phyloP scores from a whole-genome alignment of 2,329 filamentous ascomycete genomes.

The Anthostomella pinea region DNA sequence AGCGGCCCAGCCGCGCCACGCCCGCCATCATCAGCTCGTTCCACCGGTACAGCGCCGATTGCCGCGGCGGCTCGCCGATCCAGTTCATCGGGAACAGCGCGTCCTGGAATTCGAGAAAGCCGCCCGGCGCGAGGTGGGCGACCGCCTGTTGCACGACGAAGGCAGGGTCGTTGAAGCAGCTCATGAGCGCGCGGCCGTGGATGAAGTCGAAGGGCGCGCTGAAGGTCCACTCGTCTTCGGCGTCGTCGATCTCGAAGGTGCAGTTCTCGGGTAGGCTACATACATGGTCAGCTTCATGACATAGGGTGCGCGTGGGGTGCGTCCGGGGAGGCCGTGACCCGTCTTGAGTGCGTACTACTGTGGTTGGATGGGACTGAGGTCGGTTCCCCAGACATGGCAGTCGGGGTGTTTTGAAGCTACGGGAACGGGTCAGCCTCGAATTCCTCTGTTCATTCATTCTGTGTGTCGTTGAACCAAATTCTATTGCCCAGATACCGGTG shows the following conservation, averaged over 20 bases:
- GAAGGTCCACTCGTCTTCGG: conserved; percentile 49
- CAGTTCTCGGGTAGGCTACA: conserved; percentile 49
- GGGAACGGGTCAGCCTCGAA: not conserved
- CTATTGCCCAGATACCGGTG: conserved; percentile 51
- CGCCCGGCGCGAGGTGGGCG: conserved; percentile 38
- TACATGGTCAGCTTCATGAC: conserved; percentile 8
- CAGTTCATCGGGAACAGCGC: conserved; percentile 29
- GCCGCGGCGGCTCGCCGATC: conserved; percentile 30
- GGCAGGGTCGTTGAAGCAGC: conserved; percentile 48
- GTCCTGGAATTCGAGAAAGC: conserved; percentile 37
- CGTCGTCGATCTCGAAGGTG: conserved; percentile 52
- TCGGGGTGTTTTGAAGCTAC: conserved; percentile 39
- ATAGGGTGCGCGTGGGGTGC: not conserved
- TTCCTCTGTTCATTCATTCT: not conserved
- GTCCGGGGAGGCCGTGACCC: not conserved
- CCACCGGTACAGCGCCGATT: conserved; percentile 31
- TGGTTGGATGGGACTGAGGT: conserved; percentile 47
- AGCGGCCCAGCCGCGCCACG: conserved; percentile 23
- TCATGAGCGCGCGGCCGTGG: conserved; percentile 48
- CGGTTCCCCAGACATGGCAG: conserved; percentile 39
- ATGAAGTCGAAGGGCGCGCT: conserved; percentile 52
- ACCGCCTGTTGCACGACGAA: conserved; percentile 45
- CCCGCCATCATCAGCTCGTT: conserved; percentile 33
- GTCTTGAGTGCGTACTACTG: conserved; percentile 26
- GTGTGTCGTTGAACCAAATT: conserved; percentile 32